Evolutionary conservation across 495 filamentous ascomycete species (phyloP), one percentile per base, ranked within the genome.

Genomic region (Xylaria longipes): DNA sequence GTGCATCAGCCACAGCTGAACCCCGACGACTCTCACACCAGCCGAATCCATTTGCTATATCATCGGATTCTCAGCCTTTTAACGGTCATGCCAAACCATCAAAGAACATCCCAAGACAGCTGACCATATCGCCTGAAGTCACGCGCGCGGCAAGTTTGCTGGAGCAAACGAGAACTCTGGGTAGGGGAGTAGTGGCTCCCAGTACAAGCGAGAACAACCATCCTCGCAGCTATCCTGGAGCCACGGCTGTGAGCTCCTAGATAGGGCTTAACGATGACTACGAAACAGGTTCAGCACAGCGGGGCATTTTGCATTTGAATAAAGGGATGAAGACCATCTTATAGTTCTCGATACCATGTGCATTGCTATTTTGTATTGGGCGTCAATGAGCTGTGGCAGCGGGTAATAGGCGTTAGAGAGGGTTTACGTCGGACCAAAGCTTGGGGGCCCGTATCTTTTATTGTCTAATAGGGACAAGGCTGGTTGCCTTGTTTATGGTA

Each of bases 11-110:
- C 1, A 74, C 78, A 25, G 72, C 80, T 1, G 77, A 71, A 9
- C 71, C 79, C 17, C 73, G 77, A 31, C 79, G 79, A 60, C 75
- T 75, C 35, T 79, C 79, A 1, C 77, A 83, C 37, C 83, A 83
- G 43, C 65, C 75, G 0, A 69, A 74, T 48, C 73, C 74, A 45
- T 67, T 81, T 71, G 62, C 72, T 11, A 77, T 74, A 37, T 77
- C 74, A 33, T 73, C 75, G 33, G 75, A 74, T 71, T 68, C 68
- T 8, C 75, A 79, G 33, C 65, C 77, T 22, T 72, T 70, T 25
- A 79, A 76, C 45, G 75, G 73, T 29, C 58, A 71, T 56, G 48
- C 72, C 3, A 79, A 75, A 37, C 14, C 74, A 12, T 72, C 75
- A 29, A 79, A 77, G 35, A 48, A 43, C 35, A 20, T 45, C 45